These are phyloP conservation scores for Carex littledalei DNA, from an alignment of 176 grass and related monocot species.

Conservation along the genomic window DNA sequence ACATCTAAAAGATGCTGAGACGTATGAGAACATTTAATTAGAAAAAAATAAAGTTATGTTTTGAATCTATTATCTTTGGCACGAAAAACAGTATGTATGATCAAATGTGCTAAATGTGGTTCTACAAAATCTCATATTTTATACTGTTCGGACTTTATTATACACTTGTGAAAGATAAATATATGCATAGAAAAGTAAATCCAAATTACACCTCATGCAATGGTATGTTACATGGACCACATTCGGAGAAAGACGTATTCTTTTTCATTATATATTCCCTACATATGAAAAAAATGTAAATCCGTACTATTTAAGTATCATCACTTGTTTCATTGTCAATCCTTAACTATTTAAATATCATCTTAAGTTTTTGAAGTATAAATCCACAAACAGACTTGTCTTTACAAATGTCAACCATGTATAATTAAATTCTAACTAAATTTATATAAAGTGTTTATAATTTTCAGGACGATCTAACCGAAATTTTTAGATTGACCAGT, in stretches of 20 bases:
- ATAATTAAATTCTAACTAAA: background rate
- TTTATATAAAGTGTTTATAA: background rate
- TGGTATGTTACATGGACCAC: background rate
- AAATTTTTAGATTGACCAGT: background rate
- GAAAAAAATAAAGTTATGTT: background rate
- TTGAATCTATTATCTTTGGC: background rate
- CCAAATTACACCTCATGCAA: background rate
- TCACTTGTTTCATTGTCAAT: background rate
- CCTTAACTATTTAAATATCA: background rate
- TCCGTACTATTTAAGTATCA: no score
- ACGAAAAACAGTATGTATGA: background rate
- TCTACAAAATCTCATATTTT: background rate
- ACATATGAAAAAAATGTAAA: no score
- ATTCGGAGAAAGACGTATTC: background rate
- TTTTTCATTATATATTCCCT: no score
- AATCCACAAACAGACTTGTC: background rate
- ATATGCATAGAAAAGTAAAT: background rate
- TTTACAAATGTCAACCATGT: background rate
- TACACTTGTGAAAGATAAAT: background rate
- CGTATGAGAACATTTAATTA: no score
- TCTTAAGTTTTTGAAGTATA: background rate
- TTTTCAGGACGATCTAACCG: background rate
- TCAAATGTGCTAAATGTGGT: background rate
- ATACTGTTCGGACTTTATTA: background rate
- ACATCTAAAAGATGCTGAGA: no score